Percentiles rank a stretch among this genome's conserved stretches.
Conservation (phyloP, 2,329 filamentous ascomycete species). For the Microdochium bolleyi region DNA sequence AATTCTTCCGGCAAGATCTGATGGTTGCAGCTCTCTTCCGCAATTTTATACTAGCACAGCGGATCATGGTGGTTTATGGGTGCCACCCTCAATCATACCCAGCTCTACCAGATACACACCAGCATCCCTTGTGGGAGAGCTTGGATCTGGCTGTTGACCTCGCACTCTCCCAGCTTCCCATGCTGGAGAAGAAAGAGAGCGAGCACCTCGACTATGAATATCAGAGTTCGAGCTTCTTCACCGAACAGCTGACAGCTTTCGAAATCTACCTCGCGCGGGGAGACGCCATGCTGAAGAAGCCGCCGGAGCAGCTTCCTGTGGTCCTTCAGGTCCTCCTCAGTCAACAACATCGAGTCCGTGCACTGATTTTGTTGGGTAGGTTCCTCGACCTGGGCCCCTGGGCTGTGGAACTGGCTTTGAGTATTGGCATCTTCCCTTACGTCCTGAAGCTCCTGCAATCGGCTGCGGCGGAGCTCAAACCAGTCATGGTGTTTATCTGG, state of each 20-base stretch:
- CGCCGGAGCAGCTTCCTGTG: slow-evolving; percentile 91
- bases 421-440: slow-evolving; percentile 97
- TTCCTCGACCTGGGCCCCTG: slow-evolving; percentile 94
- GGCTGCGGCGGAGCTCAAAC: slow-evolving; percentile 87
- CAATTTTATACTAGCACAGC: slow-evolving; percentile 89
- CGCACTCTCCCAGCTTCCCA: slow-evolving; percentile 81
- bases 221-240: slow-evolving; percentile 90
- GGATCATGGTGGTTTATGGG: slow-evolving; percentile 93
- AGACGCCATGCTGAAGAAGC: slow-evolving; percentile 71
- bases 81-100: slow-evolving; percentile 92
- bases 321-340: slow-evolving; percentile 93
- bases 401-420: slow-evolving; percentile 96
- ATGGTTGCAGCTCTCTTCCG: slow-evolving; percentile 98
- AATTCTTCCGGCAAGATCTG: slow-evolving; percentile 92
- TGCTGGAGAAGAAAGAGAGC: slow-evolving; percentile 70
- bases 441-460: slow-evolving; percentile 96
- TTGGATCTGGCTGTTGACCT: slow-evolving; percentile 98
- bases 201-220: slow-evolving; percentile 80
- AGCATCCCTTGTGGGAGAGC: slow-evolving; percentile 92
- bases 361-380: slow-evolving; percentile 82
- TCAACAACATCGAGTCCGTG: slow-evolving; percentile 86
- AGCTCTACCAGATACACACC: slow-evolving; percentile 85
- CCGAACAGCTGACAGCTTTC: slow-evolving; percentile 93
- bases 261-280: slow-evolving; percentile 87
- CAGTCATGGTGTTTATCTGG: slow-evolving; percentile 99